Evolutionary conservation across 108 stramenopile species (phyloP).

Genomic region (Fragilariopsis cylindrus): DNA sequence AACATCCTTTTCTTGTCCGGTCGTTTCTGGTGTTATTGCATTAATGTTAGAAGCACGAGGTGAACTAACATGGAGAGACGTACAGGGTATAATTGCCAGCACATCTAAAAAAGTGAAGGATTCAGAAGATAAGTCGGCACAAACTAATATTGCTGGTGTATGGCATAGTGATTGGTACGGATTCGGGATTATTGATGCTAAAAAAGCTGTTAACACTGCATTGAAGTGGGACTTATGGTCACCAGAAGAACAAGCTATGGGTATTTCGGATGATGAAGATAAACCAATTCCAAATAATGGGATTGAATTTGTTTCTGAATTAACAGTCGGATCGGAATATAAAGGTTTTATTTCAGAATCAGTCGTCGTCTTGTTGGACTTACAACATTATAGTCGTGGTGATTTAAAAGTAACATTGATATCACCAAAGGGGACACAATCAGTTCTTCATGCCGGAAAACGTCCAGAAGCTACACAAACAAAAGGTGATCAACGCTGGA

Average conservation of each 20-base stretch:
- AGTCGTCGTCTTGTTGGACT: conserved; percentile 35
- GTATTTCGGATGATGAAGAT: conserved; percentile 22
- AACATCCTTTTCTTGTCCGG: conserved; percentile 43
- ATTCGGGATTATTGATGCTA: conserved; percentile 55
- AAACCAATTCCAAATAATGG: not conserved
- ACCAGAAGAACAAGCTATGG: conserved; percentile 23
- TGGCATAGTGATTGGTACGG: conserved; percentile 42
- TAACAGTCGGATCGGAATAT: not conserved
- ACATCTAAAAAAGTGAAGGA: conserved; percentile 17
- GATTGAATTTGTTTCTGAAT: not conserved
- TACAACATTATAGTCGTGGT: conserved; percentile 37
- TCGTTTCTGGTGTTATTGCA: conserved; percentile 47
- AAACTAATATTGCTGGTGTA: conserved; percentile 36
- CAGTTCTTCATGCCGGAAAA: conserved; percentile 31
- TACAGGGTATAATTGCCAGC: conserved; percentile 46
- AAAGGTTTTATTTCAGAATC: conserved; percentile 32
- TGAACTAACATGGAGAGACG: conserved; percentile 51
- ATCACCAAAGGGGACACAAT: conserved; percentile 38
- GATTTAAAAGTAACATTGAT: conserved; percentile 35
- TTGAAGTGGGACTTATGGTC: conserved; percentile 22
- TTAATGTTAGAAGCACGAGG: conserved; percentile 49
- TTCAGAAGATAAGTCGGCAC: conserved; percentile 3
- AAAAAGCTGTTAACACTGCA: conserved; percentile 32
- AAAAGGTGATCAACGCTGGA: conserved; percentile 29
- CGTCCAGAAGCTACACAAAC: conserved; percentile 30